phyloP scores from a whole-genome alignment of 2,329 filamentous ascomycete species.

The Penicillium oxalicum region DNA sequence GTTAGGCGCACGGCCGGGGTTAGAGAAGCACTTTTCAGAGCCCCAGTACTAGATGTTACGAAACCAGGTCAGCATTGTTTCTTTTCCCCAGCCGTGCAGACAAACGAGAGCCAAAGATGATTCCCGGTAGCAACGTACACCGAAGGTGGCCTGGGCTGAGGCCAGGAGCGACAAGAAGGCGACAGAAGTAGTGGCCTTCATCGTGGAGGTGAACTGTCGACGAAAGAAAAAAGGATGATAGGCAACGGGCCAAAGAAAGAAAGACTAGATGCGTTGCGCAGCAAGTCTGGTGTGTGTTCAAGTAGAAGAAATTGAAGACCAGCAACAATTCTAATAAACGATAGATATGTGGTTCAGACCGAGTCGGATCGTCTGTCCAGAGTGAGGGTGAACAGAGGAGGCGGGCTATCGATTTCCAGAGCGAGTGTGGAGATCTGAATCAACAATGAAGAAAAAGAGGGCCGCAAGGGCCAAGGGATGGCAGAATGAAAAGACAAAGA shows the following conservation, averaged over 20 bases:
- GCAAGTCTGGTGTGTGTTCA: background rate
- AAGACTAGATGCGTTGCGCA: background rate
- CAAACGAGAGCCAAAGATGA: too few relatives aligned
- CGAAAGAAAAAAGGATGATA: constrained; percentile 27
- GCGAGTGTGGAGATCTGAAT: background rate
- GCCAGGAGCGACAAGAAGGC: constrained; percentile 39
- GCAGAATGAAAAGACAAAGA: constrained; percentile 4
- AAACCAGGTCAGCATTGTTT: background rate
- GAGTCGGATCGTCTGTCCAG: background rate
- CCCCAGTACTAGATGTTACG: constrained; percentile 40
- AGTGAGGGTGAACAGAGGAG: background rate
- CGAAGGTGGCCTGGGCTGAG: constrained; percentile 39
- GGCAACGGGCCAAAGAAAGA: background rate
- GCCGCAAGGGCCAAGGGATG: constrained; percentile 22
- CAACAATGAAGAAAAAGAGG: too few relatives aligned
- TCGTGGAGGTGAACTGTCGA: constrained; percentile 22
- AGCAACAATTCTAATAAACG: constrained; percentile 1
- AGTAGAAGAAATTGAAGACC: constrained; percentile 3
- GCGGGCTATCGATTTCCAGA: background rate
- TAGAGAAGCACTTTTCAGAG: constrained; percentile 53
- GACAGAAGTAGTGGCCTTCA: constrained; percentile 23
- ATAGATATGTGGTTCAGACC: background rate
- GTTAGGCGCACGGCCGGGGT: constrained; percentile 69
- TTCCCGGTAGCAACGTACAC: constrained; percentile 35
- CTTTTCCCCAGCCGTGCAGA: too few relatives aligned